Conservation (phyloP, 1,284 basidiomycete species). For the Macrocystidia cucumis region DNA sequence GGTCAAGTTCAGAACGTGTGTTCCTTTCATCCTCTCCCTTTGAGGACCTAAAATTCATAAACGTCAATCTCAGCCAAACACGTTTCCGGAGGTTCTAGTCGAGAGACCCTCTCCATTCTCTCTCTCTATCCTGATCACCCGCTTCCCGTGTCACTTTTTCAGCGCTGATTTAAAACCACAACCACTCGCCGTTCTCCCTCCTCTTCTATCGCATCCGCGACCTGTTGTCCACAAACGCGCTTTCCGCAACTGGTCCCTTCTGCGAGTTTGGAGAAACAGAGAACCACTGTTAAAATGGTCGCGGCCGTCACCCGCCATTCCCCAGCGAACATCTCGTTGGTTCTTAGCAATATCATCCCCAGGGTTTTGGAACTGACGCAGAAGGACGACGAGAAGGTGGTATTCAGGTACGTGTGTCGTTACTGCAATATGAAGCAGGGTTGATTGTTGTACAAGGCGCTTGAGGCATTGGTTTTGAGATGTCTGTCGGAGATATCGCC, state of each 20-base stretch:
- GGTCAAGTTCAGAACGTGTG: constrained; percentile 63
- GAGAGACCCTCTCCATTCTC: constrained; percentile 92
- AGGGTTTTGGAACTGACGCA: constrained; percentile 60
- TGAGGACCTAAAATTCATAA: constrained; percentile 9
- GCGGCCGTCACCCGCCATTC: constrained; percentile 72
- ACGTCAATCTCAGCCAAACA: constrained; percentile 37
- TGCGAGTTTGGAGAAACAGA: constrained; percentile 57
- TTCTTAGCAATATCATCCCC: constrained; percentile 56
- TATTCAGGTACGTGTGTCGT: constrained; percentile 47
- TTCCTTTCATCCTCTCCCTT: background rate
- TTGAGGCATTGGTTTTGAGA: constrained; percentile 40
- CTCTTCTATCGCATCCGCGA: constrained; percentile 69
- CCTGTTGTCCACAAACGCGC: constrained; percentile 87
- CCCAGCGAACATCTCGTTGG: constrained; percentile 54
- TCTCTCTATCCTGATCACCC: constrained; percentile 83
- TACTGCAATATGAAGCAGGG: constrained; percentile 8
- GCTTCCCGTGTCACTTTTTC: constrained; percentile 74
- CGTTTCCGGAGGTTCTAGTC: constrained; percentile 78
- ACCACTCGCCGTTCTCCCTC: constrained; percentile 67
- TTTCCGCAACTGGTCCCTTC: constrained; percentile 50
- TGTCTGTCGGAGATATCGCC: constrained; percentile 79
- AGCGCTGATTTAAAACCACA: constrained; percentile 43
- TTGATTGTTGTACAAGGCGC: background rate
- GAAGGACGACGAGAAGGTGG: constrained; percentile 75
- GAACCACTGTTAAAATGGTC: constrained; percentile 76